Base-by-base conservation (phyloP, 768 basidiomycete species). In the Tulasnella sp. region DNA sequence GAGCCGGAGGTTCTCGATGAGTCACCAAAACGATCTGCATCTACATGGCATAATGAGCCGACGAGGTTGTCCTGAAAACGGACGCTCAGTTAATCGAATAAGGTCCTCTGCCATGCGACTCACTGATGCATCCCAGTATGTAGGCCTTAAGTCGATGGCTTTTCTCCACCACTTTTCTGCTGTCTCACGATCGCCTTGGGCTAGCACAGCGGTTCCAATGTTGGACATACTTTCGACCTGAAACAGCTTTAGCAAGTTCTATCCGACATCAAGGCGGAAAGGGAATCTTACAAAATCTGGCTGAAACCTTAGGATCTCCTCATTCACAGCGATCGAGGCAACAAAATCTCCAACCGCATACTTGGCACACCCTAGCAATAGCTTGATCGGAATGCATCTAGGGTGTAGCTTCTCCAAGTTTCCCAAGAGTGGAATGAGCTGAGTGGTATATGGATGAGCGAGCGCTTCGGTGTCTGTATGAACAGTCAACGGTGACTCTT, bases 171-270 rank as follows among this genome's bases (percentile, higher is more conserved):
- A 73, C 19, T 63, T 63, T 58, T 70, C 71, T 1, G 74, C 74
- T 31, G 72, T 67, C 4, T 66, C 62, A 50, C 62, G 60, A 10
- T 62, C 64, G 25, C 71, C 71, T 63, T 72, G 65, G 7, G 70
- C 70, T 21, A 68, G 66, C 55, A 71, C 60, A 11, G 71, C 69
- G 25, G 70, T 71, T 7, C 73, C 74, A 30, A 74, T 70, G 59
- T 75, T 75, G 45, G 65, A 69, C 73, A 75, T 73, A 17, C 73
- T 73, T 62, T 75, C 74, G 46, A 67, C 72, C 71, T 73, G 53
- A n/a, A n/a, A n/a, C n/a, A n/a, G n/a, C n/a, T n/a, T n/a, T n/a
- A n/a, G n/a, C n/a, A n/a, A n/a, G n/a, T n/a, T n/a, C n/a, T n/a
- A n/a, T n/a, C n/a, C n/a, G n/a, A n/a, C n/a, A 49, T 30, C 29